These are phyloP conservation scores for Taphrina communis DNA, from an alignment of 1,139 yeast species.

Conservation along the genomic window DNA sequence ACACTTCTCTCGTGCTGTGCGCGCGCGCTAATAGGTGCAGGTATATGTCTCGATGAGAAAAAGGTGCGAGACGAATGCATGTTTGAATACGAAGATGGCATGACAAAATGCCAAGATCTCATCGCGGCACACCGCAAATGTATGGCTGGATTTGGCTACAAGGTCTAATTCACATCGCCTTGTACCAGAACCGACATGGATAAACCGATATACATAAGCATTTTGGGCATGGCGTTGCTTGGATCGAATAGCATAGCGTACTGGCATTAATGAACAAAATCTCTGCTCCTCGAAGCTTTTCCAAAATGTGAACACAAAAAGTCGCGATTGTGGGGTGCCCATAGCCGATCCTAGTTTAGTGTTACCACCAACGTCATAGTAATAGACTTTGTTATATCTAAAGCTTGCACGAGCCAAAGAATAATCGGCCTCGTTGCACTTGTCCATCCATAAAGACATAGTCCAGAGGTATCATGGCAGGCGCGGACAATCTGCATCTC, in stretches of 20 bases:
- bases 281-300: background rate
- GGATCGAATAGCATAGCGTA: background rate
- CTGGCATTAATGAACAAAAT: background rate
- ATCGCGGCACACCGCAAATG: conserved; percentile 36
- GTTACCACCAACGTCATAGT: conserved; percentile 3
- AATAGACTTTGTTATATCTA: background rate
- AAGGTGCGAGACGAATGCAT: conserved; percentile 35
- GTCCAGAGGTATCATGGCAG: conserved; percentile 1
- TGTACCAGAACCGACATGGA: background rate
- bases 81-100: conserved; percentile 39
- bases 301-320: background rate
- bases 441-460: background rate
- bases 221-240: background rate
- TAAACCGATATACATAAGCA: background rate
- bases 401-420: background rate
- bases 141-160: conserved; percentile 40
- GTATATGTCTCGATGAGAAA: conserved; percentile 38
- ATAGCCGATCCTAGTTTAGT: background rate
- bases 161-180: background rate
- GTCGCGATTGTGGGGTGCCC: conserved; percentile 1
- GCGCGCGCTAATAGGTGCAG: background rate
- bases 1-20: background rate
- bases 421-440: background rate
- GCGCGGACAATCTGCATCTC: conserved; percentile 16
- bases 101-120: conserved; percentile 33